These are phyloP conservation scores for Suhomyces sp. DNA, from an alignment of 805 yeast species.

Conservation along the genomic window DNA sequence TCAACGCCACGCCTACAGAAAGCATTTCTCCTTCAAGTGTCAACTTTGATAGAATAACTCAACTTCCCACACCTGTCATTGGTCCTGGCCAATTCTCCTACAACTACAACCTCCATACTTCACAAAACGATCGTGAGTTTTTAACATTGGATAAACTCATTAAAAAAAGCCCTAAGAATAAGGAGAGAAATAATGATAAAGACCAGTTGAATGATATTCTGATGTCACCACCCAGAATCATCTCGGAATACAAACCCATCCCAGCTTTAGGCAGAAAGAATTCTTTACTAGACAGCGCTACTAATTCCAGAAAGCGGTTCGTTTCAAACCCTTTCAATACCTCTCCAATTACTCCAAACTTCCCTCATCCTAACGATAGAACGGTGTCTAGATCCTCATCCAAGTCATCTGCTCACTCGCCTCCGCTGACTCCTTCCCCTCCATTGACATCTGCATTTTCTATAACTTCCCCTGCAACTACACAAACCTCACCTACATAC, in stretches of 20 bases:
- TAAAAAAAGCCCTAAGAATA: constrained; percentile 2
- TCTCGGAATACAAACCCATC: constrained; percentile 38
- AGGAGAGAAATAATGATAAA: background rate
- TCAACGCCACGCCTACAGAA: constrained; percentile 4
- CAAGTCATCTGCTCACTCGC: background rate
- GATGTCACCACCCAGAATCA: constrained; percentile 20
- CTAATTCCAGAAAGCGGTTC: constrained; percentile 15
- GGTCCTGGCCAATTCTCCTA: constrained; percentile 5
- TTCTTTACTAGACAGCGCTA: constrained; percentile 13
- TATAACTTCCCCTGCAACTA: background rate
- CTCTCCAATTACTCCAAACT: background rate
- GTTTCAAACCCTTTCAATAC: constrained; percentile 19
- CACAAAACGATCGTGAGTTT: background rate
- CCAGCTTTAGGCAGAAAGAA: constrained; percentile 17
- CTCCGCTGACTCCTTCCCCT: constrained; percentile 3
- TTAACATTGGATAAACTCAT: background rate
- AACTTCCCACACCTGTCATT: constrained; percentile 45
- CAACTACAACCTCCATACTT: constrained; percentile 2
- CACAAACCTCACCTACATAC: background rate
- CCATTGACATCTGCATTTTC: constrained; percentile 4
- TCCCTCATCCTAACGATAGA: background rate
- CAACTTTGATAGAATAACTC: constrained; percentile 35
- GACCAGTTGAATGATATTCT: background rate
- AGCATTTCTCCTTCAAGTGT: constrained; percentile 15
- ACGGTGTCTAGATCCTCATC: constrained; percentile 1